A percentile compares a stretch with the other conserved stretches of the same genome.
phyloP scores from a whole-genome alignment of 331 rosid genomes.

The Arachis monticola region DNA sequence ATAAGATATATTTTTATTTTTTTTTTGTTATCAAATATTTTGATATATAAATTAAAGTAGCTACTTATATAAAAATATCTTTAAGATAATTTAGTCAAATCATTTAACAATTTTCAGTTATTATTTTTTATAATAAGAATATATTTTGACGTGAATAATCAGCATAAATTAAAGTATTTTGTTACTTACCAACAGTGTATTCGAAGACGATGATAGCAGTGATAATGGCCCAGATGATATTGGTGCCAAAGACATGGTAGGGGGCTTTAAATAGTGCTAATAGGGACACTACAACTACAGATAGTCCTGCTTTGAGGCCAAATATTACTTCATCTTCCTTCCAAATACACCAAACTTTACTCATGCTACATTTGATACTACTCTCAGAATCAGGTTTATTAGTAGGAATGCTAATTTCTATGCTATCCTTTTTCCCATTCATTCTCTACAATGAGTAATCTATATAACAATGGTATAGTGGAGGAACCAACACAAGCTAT shows the following conservation, averaged over 20 bases:
- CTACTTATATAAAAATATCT: no score
- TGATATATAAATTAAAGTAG: no score
- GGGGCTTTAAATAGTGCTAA: conserved; percentile 68
- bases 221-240: conserved; percentile 80
- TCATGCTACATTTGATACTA: conserved; percentile 28
- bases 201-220: conserved; percentile 80
- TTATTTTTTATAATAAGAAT: no score
- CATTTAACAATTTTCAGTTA: no score
- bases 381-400: conserved; percentile 20
- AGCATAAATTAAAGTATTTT: no score
- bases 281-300: conserved; percentile 68
- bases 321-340: conserved; percentile 66
- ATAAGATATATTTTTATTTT: no score
- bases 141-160: no score
- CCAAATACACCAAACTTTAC: conserved; percentile 43
- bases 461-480: no score
- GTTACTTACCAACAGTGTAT: conserved; percentile 67
- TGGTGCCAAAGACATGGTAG: conserved; percentile 63
- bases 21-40: no score
- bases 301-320: conserved; percentile 72
- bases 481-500: no score
- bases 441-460: conserved; percentile 42
- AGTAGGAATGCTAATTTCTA: conserved; percentile 51
- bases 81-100: no score
- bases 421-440: conserved; percentile 58